Conservation (phyloP, 176 grass and related monocot species). For the Triticum monococcum region DNA sequence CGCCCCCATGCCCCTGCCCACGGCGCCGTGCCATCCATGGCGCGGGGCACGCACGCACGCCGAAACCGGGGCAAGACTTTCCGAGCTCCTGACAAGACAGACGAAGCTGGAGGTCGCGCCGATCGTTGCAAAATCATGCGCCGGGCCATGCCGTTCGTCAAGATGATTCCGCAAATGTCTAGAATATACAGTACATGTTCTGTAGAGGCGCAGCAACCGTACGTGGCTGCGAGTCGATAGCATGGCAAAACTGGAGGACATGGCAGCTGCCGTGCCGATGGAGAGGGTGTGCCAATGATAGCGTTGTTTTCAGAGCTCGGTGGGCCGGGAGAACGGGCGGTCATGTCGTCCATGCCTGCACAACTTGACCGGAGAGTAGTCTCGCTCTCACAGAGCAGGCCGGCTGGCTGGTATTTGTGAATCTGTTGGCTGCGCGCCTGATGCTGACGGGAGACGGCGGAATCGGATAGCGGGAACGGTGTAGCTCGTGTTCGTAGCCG, state of each 20-base stretch:
- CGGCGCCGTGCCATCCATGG: not conserved
- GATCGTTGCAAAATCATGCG: not conserved
- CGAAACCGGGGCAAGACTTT: conserved; percentile 17
- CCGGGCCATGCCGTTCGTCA: not conserved
- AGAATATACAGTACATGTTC: not conserved
- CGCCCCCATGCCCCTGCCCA: conserved; percentile 15
- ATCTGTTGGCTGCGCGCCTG: conserved; percentile 3
- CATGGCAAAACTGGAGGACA: not conserved
- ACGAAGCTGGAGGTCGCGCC: too few relatives aligned
- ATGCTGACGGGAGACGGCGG: too few relatives aligned
- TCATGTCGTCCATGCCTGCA: not conserved
- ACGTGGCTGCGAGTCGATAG: not conserved
- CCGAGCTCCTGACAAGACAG: not conserved
- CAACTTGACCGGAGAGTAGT: not conserved
- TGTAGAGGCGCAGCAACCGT: not conserved
- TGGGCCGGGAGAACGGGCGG: conserved; percentile 12
- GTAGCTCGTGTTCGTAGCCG: too few relatives aligned
- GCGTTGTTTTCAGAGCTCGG: not conserved
- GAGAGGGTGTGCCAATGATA: not conserved
- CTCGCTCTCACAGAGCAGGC: not conserved
- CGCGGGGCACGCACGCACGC: not conserved
- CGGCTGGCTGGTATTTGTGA: not conserved
- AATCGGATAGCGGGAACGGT: too few relatives aligned
- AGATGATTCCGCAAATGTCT: not conserved
- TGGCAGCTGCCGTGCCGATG: not conserved